A percentile compares a stretch with the other conserved stretches of the same genome.
Evolutionary conservation across 768 basidiomycete genomes (phyloP).

Genomic region (Agrocybe pediades): DNA sequence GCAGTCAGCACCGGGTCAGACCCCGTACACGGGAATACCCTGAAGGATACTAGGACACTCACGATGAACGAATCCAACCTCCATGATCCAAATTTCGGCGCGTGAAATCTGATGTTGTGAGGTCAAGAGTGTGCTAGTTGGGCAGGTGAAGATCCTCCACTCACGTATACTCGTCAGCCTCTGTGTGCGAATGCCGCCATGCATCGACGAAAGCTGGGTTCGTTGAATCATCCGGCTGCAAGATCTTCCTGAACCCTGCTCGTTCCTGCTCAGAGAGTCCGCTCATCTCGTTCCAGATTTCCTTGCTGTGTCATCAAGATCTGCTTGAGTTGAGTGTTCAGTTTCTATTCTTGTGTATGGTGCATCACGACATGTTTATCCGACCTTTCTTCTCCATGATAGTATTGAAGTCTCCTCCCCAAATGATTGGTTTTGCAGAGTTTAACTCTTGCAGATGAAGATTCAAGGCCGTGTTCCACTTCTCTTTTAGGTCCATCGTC

Average conservation of each 20-base stretch:
- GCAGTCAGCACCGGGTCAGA: background rate
- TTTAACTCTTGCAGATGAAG: conserved; percentile 68
- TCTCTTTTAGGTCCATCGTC: conserved; percentile 72
- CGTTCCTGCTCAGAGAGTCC: conserved; percentile 83
- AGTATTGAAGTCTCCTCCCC: conserved; percentile 83
- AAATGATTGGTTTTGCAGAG: conserved; percentile 77
- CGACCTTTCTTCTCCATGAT: conserved; percentile 71
- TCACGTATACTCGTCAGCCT: conserved; percentile 70
- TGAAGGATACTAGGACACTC: background rate
- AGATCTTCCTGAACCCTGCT: conserved; percentile 61
- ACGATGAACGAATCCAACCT: conserved; percentile 10
- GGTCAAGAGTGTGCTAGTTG: background rate
- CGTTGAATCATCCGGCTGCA: conserved; percentile 44
- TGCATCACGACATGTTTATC: background rate
- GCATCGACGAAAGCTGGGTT: conserved; percentile 65
- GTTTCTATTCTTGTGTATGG: background rate
- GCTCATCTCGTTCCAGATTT: conserved; percentile 82
- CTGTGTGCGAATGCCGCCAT: conserved; percentile 71
- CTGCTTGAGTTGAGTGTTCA: conserved; percentile 21
- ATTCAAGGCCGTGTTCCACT: conserved; percentile 76
- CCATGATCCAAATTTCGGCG: conserved; percentile 5
- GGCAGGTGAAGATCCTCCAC: background rate
- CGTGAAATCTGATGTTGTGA: background rate
- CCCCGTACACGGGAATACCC: no score
- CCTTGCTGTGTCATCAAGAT: conserved; percentile 61